Evolutionary conservation across 1,139 yeast species (phyloP), one percentile per base, ranked within the genome.

Genomic region (Scheffersomyces stambukii): DNA sequence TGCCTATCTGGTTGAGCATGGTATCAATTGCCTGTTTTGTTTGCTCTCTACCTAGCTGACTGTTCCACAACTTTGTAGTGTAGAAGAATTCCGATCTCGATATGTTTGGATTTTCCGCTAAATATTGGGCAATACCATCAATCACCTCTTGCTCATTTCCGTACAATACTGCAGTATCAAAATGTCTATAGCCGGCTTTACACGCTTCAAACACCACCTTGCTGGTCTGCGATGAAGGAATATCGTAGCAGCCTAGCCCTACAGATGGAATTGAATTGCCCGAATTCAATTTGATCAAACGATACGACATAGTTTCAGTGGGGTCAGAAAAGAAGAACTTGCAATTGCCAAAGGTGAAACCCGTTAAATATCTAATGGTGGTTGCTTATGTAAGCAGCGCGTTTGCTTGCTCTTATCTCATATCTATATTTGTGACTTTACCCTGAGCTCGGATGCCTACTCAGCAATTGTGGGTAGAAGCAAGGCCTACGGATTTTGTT

Each of bases 81-180:
- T 78, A 82, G 43, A 75, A 80, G 13, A 84, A 70, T 18, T 81
- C 88, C 25, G 58, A 60, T 27, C 93, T 58, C 33, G 63, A 62
- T 28, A 65, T 54, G 12, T 56, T 40, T 0, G 76, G 71, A 24
- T 68, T 68, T 21, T 72, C 75, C 4, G 57, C 43, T n/a, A 81
- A 38, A 75, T 78, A 81, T 27, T 61, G 43, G 10, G 37, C 19
- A 15, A 75, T 69, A 0, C 79, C 84, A 23, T 60, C 50, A 8
- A 79, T 80, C 16, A 75, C 77, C 41, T 70, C 74, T n/a, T 38
- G 42, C 45, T 77, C 83, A 44, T 77, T 77, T 3, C 61, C 67
- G 45, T 77, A 77, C 36, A 68, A 47, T 3, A 60, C 65, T 4
- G 85, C 86, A 10, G 81, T 71, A 47, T 79, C 85, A 36, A 79